Evolutionary conservation across 2,329 filamentous ascomycete species (phyloP).

Genomic region (Cercospora nicotianae): DNA sequence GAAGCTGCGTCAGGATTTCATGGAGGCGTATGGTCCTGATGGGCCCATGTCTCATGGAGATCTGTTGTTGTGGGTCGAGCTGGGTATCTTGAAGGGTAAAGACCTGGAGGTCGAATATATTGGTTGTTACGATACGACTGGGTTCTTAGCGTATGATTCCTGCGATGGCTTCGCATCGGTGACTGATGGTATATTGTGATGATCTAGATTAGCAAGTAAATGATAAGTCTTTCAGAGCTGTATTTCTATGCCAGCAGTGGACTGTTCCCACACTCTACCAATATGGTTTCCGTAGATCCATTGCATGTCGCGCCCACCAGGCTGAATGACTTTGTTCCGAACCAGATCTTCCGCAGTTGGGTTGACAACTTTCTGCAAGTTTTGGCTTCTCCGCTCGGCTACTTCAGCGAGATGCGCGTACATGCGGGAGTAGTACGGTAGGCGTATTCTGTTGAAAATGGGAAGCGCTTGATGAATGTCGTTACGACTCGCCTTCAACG

Average conservation of each 20-base stretch:
- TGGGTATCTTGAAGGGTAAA: neutral
- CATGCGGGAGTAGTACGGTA: conserved; percentile 47
- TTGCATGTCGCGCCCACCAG: conserved; percentile 37
- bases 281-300: conserved; percentile 50
- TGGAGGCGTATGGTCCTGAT: conserved; percentile 7
- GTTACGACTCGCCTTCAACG: conserved; percentile 26
- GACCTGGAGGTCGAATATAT: neutral
- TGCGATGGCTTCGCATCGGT: neutral
- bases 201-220: neutral
- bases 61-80: conserved; percentile 8
- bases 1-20: conserved; percentile 7
- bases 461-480: conserved; percentile 35
- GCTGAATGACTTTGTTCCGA: conserved; percentile 18
- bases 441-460: conserved; percentile 44
- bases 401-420: conserved; percentile 37
- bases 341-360: conserved; percentile 21
- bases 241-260: neutral
- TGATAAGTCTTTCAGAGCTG: neutral
- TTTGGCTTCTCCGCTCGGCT: conserved; percentile 27
- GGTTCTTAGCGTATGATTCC: neutral
- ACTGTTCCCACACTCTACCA: conserved; percentile 26
- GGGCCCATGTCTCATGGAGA: conserved; percentile 6
- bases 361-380: conserved; percentile 33
- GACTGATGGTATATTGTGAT: neutral
- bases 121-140: neutral